Conservation (phyloP, 2,329 filamentous ascomycete species). For the Aspergillus sp. region DNA sequence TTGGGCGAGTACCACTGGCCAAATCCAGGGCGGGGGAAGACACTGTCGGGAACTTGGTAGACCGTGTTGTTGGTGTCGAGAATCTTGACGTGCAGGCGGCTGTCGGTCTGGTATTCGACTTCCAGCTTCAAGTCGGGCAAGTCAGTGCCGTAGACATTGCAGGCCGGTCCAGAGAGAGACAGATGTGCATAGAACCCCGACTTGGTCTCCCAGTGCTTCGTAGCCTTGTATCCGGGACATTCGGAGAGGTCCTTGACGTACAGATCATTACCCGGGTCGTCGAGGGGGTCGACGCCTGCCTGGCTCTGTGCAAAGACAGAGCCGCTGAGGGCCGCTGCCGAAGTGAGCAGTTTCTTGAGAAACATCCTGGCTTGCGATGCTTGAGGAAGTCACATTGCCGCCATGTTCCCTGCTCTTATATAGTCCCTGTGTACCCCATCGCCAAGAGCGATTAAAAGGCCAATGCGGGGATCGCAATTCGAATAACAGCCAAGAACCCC, state of each 20-base stretch:
- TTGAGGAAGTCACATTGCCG: no score
- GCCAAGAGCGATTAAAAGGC: neutral
- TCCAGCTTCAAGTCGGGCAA: constrained; percentile 59
- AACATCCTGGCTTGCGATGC: constrained; percentile 14
- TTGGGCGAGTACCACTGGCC: constrained; percentile 44
- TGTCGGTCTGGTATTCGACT: constrained; percentile 67
- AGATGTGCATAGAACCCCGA: constrained; percentile 70
- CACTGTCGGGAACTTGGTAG: constrained; percentile 73
- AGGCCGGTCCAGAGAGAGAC: constrained; percentile 67
- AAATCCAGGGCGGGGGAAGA: constrained; percentile 64
- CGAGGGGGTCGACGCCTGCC: constrained; percentile 31
- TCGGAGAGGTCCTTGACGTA: constrained; percentile 52
- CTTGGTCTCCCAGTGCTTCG: constrained; percentile 38
- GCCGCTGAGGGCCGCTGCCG: constrained; percentile 18
- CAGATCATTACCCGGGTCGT: constrained; percentile 35
- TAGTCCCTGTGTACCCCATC: neutral
- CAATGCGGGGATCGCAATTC: neutral
- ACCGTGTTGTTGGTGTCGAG: constrained; percentile 69
- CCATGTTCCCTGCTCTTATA: neutral
- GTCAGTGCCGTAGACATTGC: constrained; percentile 64
- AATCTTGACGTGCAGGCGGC: constrained; percentile 75
- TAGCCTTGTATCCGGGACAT: constrained; percentile 45
- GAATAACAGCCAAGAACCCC: neutral
- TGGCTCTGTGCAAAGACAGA: constrained; percentile 22
- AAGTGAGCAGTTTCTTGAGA: constrained; percentile 20